Evolutionary conservation across 805 yeast species (phyloP).

Genomic region (Wickerhamiella hasegawae): DNA sequence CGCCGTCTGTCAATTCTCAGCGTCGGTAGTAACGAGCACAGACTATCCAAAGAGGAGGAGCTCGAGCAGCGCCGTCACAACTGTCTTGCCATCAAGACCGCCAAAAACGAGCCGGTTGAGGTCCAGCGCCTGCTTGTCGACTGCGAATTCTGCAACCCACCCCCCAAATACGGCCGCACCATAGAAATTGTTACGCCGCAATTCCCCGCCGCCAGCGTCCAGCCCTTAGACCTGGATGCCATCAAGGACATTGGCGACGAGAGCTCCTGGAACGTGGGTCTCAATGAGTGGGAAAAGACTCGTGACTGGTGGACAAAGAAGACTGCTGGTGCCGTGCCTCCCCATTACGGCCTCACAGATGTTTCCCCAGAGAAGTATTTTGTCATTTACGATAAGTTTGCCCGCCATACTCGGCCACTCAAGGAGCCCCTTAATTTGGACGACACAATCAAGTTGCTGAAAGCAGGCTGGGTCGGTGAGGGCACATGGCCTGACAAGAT

Average conservation of each 20-base stretch:
- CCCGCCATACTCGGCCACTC: conserved; percentile 52
- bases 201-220: conserved; percentile 9
- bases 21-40: conserved; percentile 1
- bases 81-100: conserved; percentile 16
- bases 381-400: conserved; percentile 47
- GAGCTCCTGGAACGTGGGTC: conserved; percentile 36
- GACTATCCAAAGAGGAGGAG: conserved; percentile 5
- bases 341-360: conserved; percentile 13
- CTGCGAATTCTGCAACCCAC: conserved; percentile 20
- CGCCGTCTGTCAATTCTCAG: conserved; percentile 7
- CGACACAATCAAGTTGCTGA: conserved; percentile 55
- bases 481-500: conserved; percentile 41
- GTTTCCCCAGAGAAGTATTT: conserved; percentile 21
- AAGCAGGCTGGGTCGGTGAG: conserved; percentile 72
- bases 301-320: conserved; percentile 45
- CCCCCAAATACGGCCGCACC: conserved; percentile 12
- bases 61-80: conserved; percentile 13
- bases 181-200: conserved; percentile 10
- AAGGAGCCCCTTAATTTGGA: conserved; percentile 55
- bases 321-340: conserved; percentile 11
- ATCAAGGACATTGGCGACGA: conserved; percentile 15
- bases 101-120: conserved; percentile 17
- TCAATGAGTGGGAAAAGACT: conserved; percentile 51
- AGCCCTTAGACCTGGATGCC: conserved; percentile 9
- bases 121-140: conserved; percentile 17